phyloP scores from a whole-genome alignment of 495 filamentous ascomycete genomes.

The Penicillium dipodomyicola region DNA sequence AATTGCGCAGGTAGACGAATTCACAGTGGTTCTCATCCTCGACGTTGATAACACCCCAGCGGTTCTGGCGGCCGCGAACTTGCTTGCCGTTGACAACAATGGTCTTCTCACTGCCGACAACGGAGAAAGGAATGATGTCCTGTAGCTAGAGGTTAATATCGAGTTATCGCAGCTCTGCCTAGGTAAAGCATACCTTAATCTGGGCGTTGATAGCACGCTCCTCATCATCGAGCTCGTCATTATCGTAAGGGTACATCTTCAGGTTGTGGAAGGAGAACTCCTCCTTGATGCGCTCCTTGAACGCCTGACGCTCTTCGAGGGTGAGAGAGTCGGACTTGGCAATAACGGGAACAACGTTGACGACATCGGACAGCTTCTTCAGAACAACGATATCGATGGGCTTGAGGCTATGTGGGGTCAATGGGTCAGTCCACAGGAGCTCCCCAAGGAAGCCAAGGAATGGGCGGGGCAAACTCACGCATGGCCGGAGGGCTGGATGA shows the following conservation, averaged over 20 bases:
- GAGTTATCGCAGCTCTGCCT: neutral
- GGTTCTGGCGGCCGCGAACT: constrained; percentile 95
- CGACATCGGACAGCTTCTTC: constrained; percentile 97
- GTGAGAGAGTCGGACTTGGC: constrained; percentile 97
- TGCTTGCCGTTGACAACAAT: constrained; percentile 97
- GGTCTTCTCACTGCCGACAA: constrained; percentile 95
- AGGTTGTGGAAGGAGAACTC: constrained; percentile 99
- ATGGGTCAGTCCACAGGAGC: neutral
- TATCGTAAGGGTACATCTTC: constrained; percentile 99
- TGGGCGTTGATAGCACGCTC: constrained; percentile 89
- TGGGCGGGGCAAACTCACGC: constrained; percentile 52
- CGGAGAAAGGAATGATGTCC: constrained; percentile 95
- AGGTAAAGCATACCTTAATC: constrained; percentile 73
- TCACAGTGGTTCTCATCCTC: constrained; percentile 99
- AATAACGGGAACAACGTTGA: constrained; percentile 98
- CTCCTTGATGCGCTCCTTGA: constrained; percentile 99
- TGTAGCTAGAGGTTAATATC: constrained; percentile 35
- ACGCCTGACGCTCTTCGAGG: constrained; percentile 88
- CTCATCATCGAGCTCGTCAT: constrained; percentile 96
- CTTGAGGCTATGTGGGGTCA: constrained; percentile 58
- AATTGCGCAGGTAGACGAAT: constrained; percentile 97
- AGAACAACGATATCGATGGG: constrained; percentile 99
- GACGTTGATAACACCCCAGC: constrained; percentile 99
- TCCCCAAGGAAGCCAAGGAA: neutral
- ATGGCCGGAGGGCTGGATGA: constrained; percentile 98